Evolutionary conservation across 1,284 basidiomycete genomes (phyloP), one percentile per base, ranked within the genome.

Genomic region (Waitea zeae): DNA sequence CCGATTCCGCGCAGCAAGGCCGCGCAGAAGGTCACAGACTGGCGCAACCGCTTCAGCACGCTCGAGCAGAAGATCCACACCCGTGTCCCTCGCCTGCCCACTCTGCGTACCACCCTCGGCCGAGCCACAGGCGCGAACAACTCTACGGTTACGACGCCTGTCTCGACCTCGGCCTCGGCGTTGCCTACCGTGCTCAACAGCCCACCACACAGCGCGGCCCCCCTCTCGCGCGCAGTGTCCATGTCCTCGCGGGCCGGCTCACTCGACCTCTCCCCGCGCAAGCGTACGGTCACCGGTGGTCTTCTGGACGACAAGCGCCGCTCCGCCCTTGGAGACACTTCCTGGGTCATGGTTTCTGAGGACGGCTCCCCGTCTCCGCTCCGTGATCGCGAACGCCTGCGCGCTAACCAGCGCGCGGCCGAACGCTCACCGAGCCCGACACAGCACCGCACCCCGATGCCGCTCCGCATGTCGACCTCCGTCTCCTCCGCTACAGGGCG

Each of bases 21-120:
- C 19, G 80, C 84, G 7, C 81, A 86, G 46, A 86, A 87, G 83
- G 80, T 86, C 2, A 78, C 79, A 18, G 83, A 86, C 48, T 82
- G 86, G 77, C 69, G 82, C 36, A 80, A 78, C 33, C 67, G 77
- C 35, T 80, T 86, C 26, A 71, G 62, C 46, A 79, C 76, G 44
- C 54, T 86, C 31, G 79, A 86, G 47, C 79, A 82, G 55, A 81
- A 79, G 55, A 79, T 86, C 35, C 80, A 83, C 46, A 82, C 79
- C 30, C 75, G 77, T 31, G 81, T 86, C 35, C 82, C 81, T 14
- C 65, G 80, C 37, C 48, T 84, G 36, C 74, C 81, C 6, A 79
- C n/a, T n/a, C n/a, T 81, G 69, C 72, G 70, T 18, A 83, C 79
- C 45, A 64, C 71, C 33, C 70, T 67, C 24, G 64, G 61, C 38